A percentile compares a stretch with the other conserved stretches of the same genome.
Evolutionary conservation across 768 basidiomycete species (phyloP).

Genomic region (Trametes cinnabarina): DNA sequence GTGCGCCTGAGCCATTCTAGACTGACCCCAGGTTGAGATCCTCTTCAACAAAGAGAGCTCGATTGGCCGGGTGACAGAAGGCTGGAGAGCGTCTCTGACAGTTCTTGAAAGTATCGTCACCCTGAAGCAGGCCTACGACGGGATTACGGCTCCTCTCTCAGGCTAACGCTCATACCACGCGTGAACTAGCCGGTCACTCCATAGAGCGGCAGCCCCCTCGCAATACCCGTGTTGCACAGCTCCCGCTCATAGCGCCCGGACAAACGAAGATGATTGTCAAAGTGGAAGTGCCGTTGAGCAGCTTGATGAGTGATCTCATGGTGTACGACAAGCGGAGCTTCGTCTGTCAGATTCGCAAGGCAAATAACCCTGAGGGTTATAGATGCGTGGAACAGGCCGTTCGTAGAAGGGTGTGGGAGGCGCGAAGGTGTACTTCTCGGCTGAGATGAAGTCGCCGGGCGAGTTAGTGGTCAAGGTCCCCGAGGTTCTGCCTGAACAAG

Average conservation of each 20-base stretch:
- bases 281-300: constrained; percentile 45
- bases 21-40: too few species aligned
- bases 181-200: constrained; percentile 31
- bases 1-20: too few species aligned
- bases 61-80: constrained; percentile 51
- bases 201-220: constrained; percentile 17
- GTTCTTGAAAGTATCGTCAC: constrained; percentile 42
- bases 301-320: constrained; percentile 27
- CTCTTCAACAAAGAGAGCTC: too few species aligned
- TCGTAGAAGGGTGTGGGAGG: constrained; percentile 41
- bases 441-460: constrained; percentile 46
- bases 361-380: constrained; percentile 37
- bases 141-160: constrained; percentile 20
- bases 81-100: constrained; percentile 48
- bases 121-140: constrained; percentile 45
- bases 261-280: constrained; percentile 52
- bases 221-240: constrained; percentile 18
- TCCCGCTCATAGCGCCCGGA: constrained; percentile 23
- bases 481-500: constrained; percentile 55
- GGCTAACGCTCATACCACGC: constrained; percentile 31
- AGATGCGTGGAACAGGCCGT: constrained; percentile 41
- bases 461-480: constrained; percentile 50
- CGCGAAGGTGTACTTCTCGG: constrained; percentile 54
- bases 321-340: constrained; percentile 57
- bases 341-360: constrained; percentile 40